Evolutionary conservation across 2,329 filamentous ascomycete species (phyloP), one percentile per base, ranked within the genome.

Genomic region (Phialocephala subalpina): DNA sequence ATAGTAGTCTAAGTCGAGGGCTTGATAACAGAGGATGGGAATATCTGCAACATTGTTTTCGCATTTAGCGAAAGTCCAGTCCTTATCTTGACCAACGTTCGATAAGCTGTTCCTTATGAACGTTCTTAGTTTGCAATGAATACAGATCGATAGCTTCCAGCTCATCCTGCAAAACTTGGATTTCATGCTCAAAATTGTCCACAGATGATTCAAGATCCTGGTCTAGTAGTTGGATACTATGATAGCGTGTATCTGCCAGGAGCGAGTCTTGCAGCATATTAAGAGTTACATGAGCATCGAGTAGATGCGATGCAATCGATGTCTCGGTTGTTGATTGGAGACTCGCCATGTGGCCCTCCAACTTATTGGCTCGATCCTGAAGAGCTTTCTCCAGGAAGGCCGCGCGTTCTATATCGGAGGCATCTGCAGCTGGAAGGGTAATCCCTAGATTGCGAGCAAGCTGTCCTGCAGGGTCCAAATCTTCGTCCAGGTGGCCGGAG

Each of bases 191-290:
- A 33, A 78, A 72, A 22, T 61, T 65, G 16, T 75, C 73, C n/a
- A 88, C 82, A 1, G 82, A 83, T 2, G 75, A 78, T 63, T 86
- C 82, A 42, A 87, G 82, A 33, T 86, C 84, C 0, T 82, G 80
- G 69, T 89, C 86, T 6, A 82, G 76, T 6, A 89, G 79, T 49
- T 78, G 79, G 4, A 86, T 80, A n/a, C 79, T 74, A 0, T 78
- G 78, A 70, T 81, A 86, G 4, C 80, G 76, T 35, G 81, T 86
- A 70, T 88, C 86, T 0, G 83, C 83, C 1, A 87, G 75, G 0
- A 88, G 75, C 47, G 82, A 85, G 65, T 86, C 84, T 5, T 80
- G 77, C 18, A 87, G 73, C 9, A 85, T 71, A 67, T 84, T 82
- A 1, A 87, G 72, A 0, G 85, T 85, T 2, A 79, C 73, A 20